Conservation (phyloP, 176 grass and related monocot species). For the Miscanthus lutarioriparius region DNA sequence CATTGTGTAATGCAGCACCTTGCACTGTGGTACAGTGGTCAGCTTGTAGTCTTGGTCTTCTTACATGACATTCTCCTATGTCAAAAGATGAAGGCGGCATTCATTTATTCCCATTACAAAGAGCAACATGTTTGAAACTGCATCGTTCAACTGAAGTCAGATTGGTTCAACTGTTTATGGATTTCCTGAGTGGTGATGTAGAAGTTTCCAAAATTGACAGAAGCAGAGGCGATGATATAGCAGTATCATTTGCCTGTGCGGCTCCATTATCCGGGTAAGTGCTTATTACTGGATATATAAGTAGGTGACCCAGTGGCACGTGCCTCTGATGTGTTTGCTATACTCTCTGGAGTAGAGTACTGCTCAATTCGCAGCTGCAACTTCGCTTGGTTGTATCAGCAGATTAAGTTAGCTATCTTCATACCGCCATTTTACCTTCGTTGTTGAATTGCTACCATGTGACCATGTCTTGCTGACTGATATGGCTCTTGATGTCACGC, state of each 20-base stretch:
- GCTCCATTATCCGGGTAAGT: neutral
- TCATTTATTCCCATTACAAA: neutral
- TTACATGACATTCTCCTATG: too few species aligned
- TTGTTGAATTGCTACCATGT: neutral
- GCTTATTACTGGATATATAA: neutral
- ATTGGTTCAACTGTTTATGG: neutral
- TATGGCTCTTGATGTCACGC: neutral
- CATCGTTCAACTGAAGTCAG: neutral
- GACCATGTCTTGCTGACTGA: neutral
- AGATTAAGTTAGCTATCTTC: neutral
- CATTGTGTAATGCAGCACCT: neutral
- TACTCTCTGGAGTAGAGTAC: neutral
- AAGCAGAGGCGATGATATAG: too few species aligned
- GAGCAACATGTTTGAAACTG: neutral
- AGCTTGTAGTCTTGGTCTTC: neutral
- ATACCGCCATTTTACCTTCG: neutral
- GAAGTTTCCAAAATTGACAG: neutral
- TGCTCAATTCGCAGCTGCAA: neutral
- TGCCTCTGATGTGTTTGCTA: neutral
- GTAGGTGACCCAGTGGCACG: neutral
- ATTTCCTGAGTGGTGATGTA: neutral
- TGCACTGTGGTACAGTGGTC: neutral
- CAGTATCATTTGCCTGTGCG: neutral
- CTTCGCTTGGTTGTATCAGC: neutral
- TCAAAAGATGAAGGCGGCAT: neutral